A percentile compares a stretch with the other conserved stretches of the same genome.
Evolutionary conservation across 2,329 filamentous ascomycete species (phyloP).

Genomic region (Aspergillus proliferans): DNA sequence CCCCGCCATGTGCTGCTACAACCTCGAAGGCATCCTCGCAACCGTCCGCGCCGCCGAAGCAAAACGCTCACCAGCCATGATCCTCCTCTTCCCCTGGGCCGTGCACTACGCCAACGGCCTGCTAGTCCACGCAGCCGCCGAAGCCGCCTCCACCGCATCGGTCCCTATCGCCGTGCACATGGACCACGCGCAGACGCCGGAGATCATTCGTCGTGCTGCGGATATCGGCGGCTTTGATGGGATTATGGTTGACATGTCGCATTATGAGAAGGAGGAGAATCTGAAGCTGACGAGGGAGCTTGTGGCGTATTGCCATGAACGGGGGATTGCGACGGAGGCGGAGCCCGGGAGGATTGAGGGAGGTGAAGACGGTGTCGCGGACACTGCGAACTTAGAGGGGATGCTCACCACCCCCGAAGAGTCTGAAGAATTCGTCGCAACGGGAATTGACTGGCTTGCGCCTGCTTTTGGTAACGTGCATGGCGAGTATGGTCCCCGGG

Average conservation of each 20-base stretch:
- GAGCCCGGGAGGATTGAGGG: constrained; percentile 67
- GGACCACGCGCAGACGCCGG: constrained; percentile 60
- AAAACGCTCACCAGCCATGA: constrained; percentile 61
- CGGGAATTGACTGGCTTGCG: constrained; percentile 67
- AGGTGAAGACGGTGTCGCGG: constrained; percentile 67
- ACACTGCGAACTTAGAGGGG: constrained; percentile 58
- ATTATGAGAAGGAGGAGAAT: constrained; percentile 66
- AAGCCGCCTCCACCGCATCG: constrained; percentile 50
- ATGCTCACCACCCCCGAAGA: constrained; percentile 63
- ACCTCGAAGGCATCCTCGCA: constrained; percentile 64
- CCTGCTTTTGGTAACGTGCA: constrained; percentile 73
- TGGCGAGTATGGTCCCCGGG: constrained; percentile 62
- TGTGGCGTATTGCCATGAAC: constrained; percentile 56
- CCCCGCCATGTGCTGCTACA: constrained; percentile 60
- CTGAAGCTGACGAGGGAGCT: constrained; percentile 58
- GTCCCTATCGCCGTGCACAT: constrained; percentile 60
- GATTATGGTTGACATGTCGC: constrained; percentile 74
- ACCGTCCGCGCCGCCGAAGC: constrained; percentile 63
- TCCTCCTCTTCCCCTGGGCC: constrained; percentile 70
- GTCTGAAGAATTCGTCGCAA: constrained; percentile 62
- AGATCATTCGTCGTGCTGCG: constrained; percentile 56
- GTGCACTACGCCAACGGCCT: constrained; percentile 57
- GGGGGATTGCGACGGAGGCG: constrained; percentile 63
- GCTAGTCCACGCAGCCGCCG: constrained; percentile 51
- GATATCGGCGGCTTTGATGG: constrained; percentile 60